Evolutionary conservation across 1,139 yeast genomes (phyloP), one percentile per base, ranked within the genome.

Genomic region (Schizosaccharomyces versatilis): DNA sequence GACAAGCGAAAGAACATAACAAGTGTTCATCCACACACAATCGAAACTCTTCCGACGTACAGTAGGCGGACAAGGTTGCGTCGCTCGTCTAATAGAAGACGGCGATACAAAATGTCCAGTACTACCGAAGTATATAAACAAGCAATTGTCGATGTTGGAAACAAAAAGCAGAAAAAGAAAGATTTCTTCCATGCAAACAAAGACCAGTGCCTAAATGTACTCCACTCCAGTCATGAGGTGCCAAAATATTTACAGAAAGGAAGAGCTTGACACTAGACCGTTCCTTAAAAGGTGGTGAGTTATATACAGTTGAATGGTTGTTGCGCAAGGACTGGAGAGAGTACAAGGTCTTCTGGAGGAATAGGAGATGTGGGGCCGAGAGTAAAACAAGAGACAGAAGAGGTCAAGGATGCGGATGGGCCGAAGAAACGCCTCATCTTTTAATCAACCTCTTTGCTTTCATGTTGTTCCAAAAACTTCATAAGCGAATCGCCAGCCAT

Each of bases 401-500:
- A 17, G 14, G 19, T 14, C 14, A 41, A 6, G 12, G 14, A 12
- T 9, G 24, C 9, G 19, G 8, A 5, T 2, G 8, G 19, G 8
- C 6, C 14, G 15, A 41, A 7, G 14, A 19, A 14, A 15, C 47
- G 8, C 19, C 47, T 39, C 14, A 12, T 6, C 6, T 3, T 6
- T 3, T 14, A 39, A 3, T 39, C 12, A 39, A 3, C 14, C 12
- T 14, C 41, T 12, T 12, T 12, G 14, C 41, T 14, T 6, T 14
- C 41, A 6, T 39, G 12, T n/a, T 14, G 32, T 24, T 44, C 49
- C 19, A 44, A 36, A 24, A 44, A 44, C 32, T 44, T 44, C 14
- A 44, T 14, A 14, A 44, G 32, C 14, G 49, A 44, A 44, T 44
- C 49, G 32, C 49, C 49, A 7, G 49, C 49, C 49, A 44, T 44